Percentiles rank a stretch among this genome's conserved stretches.
These are phyloP conservation scores for Gaultheria prostrata DNA, from an alignment of 148 eudicot species.

Conservation along the genomic window DNA sequence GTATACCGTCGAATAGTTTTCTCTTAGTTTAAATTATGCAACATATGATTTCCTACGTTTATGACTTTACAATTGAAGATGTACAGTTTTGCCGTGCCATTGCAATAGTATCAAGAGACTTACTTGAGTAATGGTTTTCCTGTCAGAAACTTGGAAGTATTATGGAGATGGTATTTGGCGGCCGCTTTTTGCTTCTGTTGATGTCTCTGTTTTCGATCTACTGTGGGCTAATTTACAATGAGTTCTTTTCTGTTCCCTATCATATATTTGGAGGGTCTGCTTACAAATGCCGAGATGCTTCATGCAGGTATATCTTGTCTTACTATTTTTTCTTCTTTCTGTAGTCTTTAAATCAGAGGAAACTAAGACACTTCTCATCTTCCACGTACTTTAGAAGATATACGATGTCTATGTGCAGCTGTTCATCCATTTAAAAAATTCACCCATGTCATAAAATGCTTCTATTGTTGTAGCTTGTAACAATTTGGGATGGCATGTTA, in stretches of 20 bases:
- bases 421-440: neutral
- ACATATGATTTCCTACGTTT: neutral
- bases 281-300: slow-evolving; percentile 80
- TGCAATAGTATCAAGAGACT: slow-evolving; percentile 1
- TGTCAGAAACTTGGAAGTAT: slow-evolving; percentile 92
- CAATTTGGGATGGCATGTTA: neutral
- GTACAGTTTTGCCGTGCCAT: neutral
- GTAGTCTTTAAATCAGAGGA: neutral
- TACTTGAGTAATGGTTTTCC: slow-evolving; percentile 17
- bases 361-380: neutral
- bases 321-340: neutral
- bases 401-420: neutral
- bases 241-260: slow-evolving; percentile 93
- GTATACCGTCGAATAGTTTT: neutral
- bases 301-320: slow-evolving; percentile 64
- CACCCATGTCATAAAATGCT: neutral
- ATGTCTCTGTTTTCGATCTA: slow-evolving; percentile 93
- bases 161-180: slow-evolving; percentile 98
- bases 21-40: neutral
- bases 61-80: neutral
- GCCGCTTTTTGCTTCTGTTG: slow-evolving; percentile 83
- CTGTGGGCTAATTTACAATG: slow-evolving; percentile 93
- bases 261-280: slow-evolving; percentile 92
- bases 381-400: neutral
- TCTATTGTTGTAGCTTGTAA: neutral